Evolutionary conservation across 306 rosid genomes (phyloP).

Genomic region (Cucumis cinereus): DNA sequence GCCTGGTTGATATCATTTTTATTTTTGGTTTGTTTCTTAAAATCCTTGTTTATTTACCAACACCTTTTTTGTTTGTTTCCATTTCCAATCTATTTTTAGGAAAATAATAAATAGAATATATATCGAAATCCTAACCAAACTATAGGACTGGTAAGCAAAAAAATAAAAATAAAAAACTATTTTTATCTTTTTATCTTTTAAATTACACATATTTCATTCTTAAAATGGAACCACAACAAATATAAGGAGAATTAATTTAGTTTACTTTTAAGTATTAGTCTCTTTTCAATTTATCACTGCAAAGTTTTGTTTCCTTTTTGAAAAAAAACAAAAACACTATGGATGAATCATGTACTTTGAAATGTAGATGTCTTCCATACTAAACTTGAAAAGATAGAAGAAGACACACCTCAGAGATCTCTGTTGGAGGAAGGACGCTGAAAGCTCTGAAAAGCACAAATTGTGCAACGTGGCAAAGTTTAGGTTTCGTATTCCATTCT

Average conservation of each 20-base stretch:
- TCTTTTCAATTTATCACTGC: no score
- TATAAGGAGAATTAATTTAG: no score
- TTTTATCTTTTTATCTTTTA: neutral
- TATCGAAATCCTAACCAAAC: neutral
- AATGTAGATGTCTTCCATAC: neutral
- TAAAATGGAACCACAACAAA: no score
- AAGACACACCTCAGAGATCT: constrained; percentile 42
- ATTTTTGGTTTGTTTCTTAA: no score
- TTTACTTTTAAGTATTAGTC: no score
- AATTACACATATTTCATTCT: neutral
- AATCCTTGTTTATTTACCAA: neutral
- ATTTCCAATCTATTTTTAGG: neutral
- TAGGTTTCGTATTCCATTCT: constrained; percentile 92
- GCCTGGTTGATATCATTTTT: no score
- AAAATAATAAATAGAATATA: neutral
- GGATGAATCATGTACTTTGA: no score
- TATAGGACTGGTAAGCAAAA: neutral
- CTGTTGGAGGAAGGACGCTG: constrained; percentile 61
- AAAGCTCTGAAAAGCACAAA: constrained; percentile 62
- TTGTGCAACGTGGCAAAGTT: constrained; percentile 78
- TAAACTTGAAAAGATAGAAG: neutral
- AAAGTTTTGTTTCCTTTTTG: no score
- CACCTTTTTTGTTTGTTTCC: neutral
- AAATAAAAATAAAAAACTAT: neutral
- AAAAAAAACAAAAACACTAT: no score